These are phyloP conservation scores for Hirsutella minnesotensis DNA, from an alignment of 2,329 filamentous ascomycete genomes.

Conservation along the genomic window DNA sequence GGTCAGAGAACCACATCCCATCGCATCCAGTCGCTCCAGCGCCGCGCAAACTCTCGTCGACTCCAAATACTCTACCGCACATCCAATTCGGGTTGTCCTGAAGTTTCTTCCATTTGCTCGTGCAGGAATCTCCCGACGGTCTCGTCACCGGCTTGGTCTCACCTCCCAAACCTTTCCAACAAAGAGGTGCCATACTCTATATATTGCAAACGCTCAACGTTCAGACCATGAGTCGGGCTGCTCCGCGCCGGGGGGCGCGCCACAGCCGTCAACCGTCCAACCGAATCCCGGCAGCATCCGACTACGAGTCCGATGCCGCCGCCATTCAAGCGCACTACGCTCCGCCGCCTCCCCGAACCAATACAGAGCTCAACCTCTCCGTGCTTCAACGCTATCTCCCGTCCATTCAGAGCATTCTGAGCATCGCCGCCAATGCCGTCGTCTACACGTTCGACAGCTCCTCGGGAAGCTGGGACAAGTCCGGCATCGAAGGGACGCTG, in stretches of 20 bases:
- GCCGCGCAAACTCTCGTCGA: too few species aligned
- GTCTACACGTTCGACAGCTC: constrained; percentile 67
- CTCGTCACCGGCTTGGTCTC: too few species aligned
- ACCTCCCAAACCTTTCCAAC: too few species aligned
- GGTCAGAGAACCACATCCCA: too few species aligned
- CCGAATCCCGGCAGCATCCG: constrained; percentile 31
- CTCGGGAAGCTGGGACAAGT: constrained; percentile 69
- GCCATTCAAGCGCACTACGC: constrained; percentile 24
- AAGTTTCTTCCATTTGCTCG: too few species aligned
- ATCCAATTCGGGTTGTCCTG: too few species aligned
- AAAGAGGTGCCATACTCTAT: too few species aligned
- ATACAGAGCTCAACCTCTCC: constrained; percentile 75
- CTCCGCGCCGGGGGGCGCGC: constrained; percentile 25
- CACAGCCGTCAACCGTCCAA: constrained; percentile 30
- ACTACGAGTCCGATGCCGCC: constrained; percentile 57
- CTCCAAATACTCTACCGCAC: too few species aligned
- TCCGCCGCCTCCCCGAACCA: constrained; percentile 50
- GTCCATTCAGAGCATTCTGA: constrained; percentile 58
- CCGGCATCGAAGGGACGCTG: constrained; percentile 72
- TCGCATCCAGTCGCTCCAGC: not conserved
- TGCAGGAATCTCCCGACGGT: too few species aligned
- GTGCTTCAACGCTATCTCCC: constrained; percentile 77
- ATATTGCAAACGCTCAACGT: too few species aligned
- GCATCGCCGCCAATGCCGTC: constrained; percentile 74
- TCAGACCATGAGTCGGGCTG: constrained; percentile 31